Percentiles rank a stretch among this genome's conserved stretches.
Conservation (phyloP, 108 stramenopile species). For the Discostella pseudostelligera region DNA sequence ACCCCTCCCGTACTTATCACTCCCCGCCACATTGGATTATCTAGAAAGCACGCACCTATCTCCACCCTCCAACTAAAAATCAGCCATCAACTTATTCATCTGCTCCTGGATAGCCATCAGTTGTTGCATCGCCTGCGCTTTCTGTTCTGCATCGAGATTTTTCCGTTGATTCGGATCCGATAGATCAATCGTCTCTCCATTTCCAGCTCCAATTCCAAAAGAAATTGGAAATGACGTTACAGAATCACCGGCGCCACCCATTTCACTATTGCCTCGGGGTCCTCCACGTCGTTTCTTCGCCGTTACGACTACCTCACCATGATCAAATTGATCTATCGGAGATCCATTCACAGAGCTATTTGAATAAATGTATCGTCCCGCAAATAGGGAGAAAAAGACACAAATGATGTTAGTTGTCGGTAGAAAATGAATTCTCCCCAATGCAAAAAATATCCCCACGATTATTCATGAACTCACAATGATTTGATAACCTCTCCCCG, state of each 20-base stretch:
- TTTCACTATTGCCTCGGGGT: constrained; percentile 14
- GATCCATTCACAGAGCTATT: constrained; percentile 70
- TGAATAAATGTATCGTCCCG: neutral
- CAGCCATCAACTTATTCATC: constrained; percentile 75
- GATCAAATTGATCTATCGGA: constrained; percentile 59
- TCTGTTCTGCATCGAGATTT: constrained; percentile 56
- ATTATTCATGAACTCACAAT: constrained; percentile 21
- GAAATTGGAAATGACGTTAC: constrained; percentile 27
- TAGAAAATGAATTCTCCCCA: neutral
- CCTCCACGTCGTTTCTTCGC: constrained; percentile 58
- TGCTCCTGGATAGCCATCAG: constrained; percentile 75
- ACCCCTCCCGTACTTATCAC: neutral
- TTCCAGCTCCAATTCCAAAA: constrained; percentile 69
- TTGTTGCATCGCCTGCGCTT: constrained; percentile 57
- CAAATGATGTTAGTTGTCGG: constrained; percentile 2
- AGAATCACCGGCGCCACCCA: neutral
- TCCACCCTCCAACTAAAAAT: constrained; percentile 22
- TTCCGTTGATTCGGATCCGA: constrained; percentile 56
- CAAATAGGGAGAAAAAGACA: neutral
- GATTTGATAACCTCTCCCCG: constrained; percentile 62
- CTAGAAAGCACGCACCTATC: no score
- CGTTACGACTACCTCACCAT: constrained; percentile 67
- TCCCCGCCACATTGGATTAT: no score
- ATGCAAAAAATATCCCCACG: neutral
- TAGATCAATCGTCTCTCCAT: constrained; percentile 62